Evolutionary conservation across 2,329 filamentous ascomycete species (phyloP).

Genomic region (Lachnellula occidentalis): DNA sequence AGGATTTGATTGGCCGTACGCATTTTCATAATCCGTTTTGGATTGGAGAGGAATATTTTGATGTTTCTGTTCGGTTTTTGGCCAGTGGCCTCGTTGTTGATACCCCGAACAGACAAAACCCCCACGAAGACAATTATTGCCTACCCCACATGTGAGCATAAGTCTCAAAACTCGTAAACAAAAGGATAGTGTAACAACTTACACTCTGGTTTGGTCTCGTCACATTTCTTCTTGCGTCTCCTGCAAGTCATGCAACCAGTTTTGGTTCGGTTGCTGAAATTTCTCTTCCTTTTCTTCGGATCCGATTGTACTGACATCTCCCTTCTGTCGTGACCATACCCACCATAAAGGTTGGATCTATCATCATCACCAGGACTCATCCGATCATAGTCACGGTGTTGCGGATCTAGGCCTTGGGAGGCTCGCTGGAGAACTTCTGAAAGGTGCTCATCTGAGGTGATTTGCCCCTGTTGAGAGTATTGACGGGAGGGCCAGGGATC

Average conservation of each 20-base stretch:
- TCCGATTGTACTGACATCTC: constrained; percentile 47
- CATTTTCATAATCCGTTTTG: constrained; percentile 58
- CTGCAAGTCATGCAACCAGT: constrained; percentile 92
- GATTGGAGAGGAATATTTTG: constrained; percentile 72
- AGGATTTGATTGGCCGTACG: constrained; percentile 55
- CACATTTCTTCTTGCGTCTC: constrained; percentile 94
- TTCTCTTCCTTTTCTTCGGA: constrained; percentile 66
- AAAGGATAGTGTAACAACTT: constrained; percentile 36
- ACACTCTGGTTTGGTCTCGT: constrained; percentile 92
- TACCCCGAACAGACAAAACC: constrained; percentile 92
- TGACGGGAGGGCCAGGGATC: constrained; percentile 27
- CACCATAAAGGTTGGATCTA: constrained; percentile 33
- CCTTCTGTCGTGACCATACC: constrained; percentile 29
- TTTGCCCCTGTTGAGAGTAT: constrained; percentile 41
- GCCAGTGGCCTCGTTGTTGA: constrained; percentile 70
- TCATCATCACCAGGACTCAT: constrained; percentile 35
- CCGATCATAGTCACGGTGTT: constrained; percentile 30
- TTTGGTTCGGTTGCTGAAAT: constrained; percentile 94
- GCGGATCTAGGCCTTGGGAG: constrained; percentile 35
- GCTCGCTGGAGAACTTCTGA: constrained; percentile 47
- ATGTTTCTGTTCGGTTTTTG: constrained; percentile 68
- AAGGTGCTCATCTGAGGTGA: constrained; percentile 43
- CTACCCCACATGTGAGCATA: constrained; percentile 37
- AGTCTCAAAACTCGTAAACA: constrained; percentile 2
- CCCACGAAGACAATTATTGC: constrained; percentile 84